These are phyloP conservation scores for Aspergillus homomorphus DNA, from an alignment of 495 filamentous ascomycete genomes.

Conservation along the genomic window DNA sequence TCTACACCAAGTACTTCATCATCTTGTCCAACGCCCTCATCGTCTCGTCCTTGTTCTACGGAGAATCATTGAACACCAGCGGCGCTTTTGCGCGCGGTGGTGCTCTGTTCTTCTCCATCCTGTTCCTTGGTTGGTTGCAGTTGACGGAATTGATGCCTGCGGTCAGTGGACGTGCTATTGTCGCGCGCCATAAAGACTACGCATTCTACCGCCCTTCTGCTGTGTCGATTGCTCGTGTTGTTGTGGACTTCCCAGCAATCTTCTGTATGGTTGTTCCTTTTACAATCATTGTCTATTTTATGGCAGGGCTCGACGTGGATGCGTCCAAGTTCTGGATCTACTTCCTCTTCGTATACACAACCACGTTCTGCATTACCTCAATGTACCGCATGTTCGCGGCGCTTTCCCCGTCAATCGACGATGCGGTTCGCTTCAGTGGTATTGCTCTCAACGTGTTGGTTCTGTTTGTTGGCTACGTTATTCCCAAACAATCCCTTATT, in stretches of 20 bases:
- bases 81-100: slow-evolving; percentile 70
- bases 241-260: slow-evolving; percentile 66
- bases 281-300: slow-evolving; percentile 65
- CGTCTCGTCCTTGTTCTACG: slow-evolving; percentile 70
- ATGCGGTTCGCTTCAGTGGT: slow-evolving; percentile 68
- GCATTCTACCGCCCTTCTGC: slow-evolving; percentile 79
- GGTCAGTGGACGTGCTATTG: slow-evolving; percentile 59
- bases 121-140: slow-evolving; percentile 76
- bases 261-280: slow-evolving; percentile 63
- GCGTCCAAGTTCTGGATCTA: slow-evolving; percentile 73
- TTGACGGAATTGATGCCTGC: slow-evolving; percentile 69
- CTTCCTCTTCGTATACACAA: slow-evolving; percentile 67
- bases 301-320: slow-evolving; percentile 59
- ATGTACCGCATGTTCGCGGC: slow-evolving; percentile 76
- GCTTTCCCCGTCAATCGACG: slow-evolving; percentile 67
- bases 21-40: slow-evolving; percentile 72
- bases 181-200: slow-evolving; percentile 65
- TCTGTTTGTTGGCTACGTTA: slow-evolving; percentile 79
- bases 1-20: slow-evolving; percentile 77
- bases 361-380: slow-evolving; percentile 63
- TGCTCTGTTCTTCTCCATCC: slow-evolving; percentile 67
- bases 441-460: slow-evolving; percentile 64
- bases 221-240: slow-evolving; percentile 62
- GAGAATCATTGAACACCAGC: slow-evolving; percentile 57
- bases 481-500: slow-evolving; percentile 63